Base-by-base conservation (phyloP, 106 monocot species). In the Dendrobium officinale region DNA sequence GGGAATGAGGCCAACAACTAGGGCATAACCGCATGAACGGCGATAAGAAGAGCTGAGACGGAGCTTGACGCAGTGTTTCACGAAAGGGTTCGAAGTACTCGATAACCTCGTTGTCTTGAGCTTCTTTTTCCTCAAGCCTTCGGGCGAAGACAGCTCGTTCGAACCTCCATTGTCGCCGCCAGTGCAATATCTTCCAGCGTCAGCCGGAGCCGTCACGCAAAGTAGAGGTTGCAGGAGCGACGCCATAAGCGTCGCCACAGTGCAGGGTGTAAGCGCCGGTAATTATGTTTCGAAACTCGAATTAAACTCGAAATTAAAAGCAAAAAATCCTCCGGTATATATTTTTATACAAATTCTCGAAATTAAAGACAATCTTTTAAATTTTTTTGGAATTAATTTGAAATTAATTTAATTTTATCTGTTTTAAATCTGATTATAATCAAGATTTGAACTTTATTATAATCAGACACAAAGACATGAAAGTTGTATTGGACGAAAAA, bases 1-100 rank as follows among this genome's bases (percentile, higher is more conserved):
- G 55, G 95, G 93, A 22, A 88, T 90, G 73, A 95, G 84, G 73
- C 98, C 98, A 70, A 99, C 91, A 73, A 99, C 84, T 66, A 99
- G 82, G 7, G 83, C 86, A 78, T 83, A 83, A 58, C 79, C 75
- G 80, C 45, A 78, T 40, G 89, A 86, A 55, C 88, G 93, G 81
- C 98, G 94, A 80, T 95, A 95, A 67, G 91, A 85, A 68, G 95
- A 88, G 88, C 92, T 93, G 68, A 86, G 91, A 19, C 98, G 95
- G 81, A 99, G 95, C 89, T 93, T 99, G 33, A 99, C 92, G 86
- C 98, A 91, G 88, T 99, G 98, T 91, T 93, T 99, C 79, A 99
- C 91, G 45, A 99, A 85, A 9, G 98, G 92, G 56, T 95, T 95
- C 27, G 98, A 91, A 20, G 88, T 79, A 85, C 92, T 99, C 83